Evolutionary conservation across 805 yeast genomes (phyloP), one percentile per base, ranked within the genome.

Genomic region (Danielozyma ontarioensis): DNA sequence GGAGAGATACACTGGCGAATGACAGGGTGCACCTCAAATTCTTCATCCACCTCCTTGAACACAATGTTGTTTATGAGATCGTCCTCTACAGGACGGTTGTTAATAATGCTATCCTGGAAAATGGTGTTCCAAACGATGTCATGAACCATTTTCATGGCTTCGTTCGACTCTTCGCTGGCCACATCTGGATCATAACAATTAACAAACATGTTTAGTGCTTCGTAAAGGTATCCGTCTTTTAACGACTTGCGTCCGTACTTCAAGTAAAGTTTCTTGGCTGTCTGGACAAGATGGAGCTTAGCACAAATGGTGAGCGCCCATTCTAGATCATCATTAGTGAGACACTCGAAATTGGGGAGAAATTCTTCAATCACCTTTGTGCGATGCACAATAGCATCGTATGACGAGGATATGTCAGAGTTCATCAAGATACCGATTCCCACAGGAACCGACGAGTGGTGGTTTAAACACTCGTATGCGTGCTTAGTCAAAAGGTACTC

Each of bases 261-360:
- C 35, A 70, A 67, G 53, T 72, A 80, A 3, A 83, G 61, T 21
- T 68, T 62, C 36, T 68, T 68, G 0, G 83, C 76, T 10, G 83
- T 77, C 5, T 68, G 58, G n/a, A 76, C 66, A 27, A 83, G 53
- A 45, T 72, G 74, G 51, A 83, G 64, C 44, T 79, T 71, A 10
- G 88, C 83, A 59, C 90, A 82, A 4, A 83, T 64, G 2, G 85
- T 74, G 32, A 83, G 59, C 28, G 80, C 73, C 90, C 90, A 83
- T 53, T 83, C 93, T 40, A 81, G 67, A 50, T 83, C 94, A 51
- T 83, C 89, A 48, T 79, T 81, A 6, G 80, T 78, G 34, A 70
- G 59, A 47, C 78, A 78, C 28, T 78, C 66, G 49, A 65, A 83
- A 15, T 68, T 69, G 4, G 86, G 85, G 23, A 83, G 57, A 30